Evolutionary conservation across 2,329 filamentous ascomycete genomes (phyloP), one percentile per base, ranked within the genome.

Genomic region (Talaromyces verruculosus): DNA sequence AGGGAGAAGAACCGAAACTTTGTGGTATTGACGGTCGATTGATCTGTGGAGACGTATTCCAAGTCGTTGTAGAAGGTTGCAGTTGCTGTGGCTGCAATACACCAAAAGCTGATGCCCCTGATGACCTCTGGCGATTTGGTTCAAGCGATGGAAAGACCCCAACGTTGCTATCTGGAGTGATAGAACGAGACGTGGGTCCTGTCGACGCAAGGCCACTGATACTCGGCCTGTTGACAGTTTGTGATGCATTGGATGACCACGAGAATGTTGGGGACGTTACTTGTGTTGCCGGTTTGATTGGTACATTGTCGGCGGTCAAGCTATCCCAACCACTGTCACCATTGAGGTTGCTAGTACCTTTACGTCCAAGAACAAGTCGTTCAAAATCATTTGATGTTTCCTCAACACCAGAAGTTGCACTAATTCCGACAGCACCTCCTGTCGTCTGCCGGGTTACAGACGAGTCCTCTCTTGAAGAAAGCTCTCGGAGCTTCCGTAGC

Each of bases 401-500:
- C n/a, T 82, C 82, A n/a, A 78, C 84, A 2, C 82, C 84, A 3
- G 84, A 82, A 8, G 84, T 71, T 47, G 67, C 69, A 39, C 72
- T 69, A 43, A 71, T 72, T 53, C 70, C 72, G 11, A 74, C 74
- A 63, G 74, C 69, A 64, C 69, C 70, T 30, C 70, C 67, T 8
- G 69, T 69, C 13, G 72, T 71, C 55, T 73, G 70, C 37, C 75
- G 73, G 49, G 78, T 70, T 79, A 86, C 78, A 11, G 78, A 72
- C 6, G 81, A 74, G 25, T 84, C 83, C 53, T 84, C 84, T 33
- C 84, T 84, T 1, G 89, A 87, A 0, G 88, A 87, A 7, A 98
- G 84, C 72, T 97, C 94, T 74, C 93, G 91, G 3, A 99, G 81
- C 74, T 97, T 98, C 73, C 88, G 89, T 6, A 86, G 90, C 72